phyloP scores from a whole-genome alignment of 2,329 filamentous ascomycete species.

The Dothideomycetes sp. region DNA sequence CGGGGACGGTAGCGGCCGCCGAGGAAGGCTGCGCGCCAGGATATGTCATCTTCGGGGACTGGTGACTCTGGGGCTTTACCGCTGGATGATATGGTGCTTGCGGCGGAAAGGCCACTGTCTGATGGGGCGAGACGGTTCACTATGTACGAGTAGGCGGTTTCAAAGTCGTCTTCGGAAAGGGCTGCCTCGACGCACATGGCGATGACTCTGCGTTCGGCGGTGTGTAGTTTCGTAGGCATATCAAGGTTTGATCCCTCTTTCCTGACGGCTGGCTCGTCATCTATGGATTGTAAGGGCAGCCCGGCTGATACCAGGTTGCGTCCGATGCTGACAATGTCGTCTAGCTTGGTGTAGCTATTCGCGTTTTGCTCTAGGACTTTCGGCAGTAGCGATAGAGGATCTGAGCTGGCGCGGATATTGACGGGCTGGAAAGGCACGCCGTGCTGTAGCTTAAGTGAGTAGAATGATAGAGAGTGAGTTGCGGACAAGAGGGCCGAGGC shows the following conservation, averaged over 20 bases:
- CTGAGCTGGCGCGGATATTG: conserved; percentile 62
- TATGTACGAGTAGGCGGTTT: conserved; percentile 77
- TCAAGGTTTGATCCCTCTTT: conserved; percentile 12
- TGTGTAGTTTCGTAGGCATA: conserved; percentile 7
- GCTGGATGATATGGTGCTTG: no score
- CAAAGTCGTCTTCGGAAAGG: conserved; percentile 66
- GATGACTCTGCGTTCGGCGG: conserved; percentile 56
- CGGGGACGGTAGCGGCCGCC: conserved; percentile 58
- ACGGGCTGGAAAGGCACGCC: conserved; percentile 72
- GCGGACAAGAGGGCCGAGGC: conserved; percentile 57
- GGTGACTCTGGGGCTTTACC: conserved; percentile 3
- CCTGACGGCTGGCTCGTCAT: conserved; percentile 18
- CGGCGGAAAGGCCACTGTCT: conserved; percentile 14
- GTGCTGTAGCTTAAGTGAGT: conserved; percentile 67
- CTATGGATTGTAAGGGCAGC: conserved; percentile 16
- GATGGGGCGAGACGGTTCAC: conserved; percentile 50
- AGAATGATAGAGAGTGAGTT: conserved; percentile 65
- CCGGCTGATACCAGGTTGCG: conserved; percentile 51
- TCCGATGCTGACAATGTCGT: conserved; percentile 61
- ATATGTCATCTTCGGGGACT: conserved; percentile 48
- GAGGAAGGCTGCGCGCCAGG: conserved; percentile 68
- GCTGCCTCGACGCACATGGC: conserved; percentile 74
- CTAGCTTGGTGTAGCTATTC: conserved; percentile 61
- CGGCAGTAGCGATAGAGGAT: conserved; percentile 61
- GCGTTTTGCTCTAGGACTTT: conserved; percentile 68